Conservation (phyloP, 495 filamentous ascomycete genomes). For the Clohesyomyces aquaticus region DNA sequence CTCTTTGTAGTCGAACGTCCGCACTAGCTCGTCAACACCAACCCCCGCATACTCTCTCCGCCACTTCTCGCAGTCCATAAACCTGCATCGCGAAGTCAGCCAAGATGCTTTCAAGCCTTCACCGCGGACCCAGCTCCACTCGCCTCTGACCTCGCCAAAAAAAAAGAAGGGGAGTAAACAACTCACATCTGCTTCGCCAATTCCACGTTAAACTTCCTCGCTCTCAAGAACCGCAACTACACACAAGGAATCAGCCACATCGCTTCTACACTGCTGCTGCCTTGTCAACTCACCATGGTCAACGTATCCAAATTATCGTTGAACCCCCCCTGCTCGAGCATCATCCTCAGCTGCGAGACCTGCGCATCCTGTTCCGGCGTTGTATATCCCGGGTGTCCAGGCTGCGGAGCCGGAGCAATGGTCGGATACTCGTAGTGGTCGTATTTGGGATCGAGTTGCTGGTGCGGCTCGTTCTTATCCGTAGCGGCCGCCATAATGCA, state of each 20-base stretch:
- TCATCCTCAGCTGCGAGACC: conserved; percentile 78
- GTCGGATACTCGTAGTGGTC: conserved; percentile 94
- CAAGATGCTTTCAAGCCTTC: not conserved
- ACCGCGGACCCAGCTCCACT: too few relatives aligned
- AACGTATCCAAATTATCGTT: conserved; percentile 87
- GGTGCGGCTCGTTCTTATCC: conserved; percentile 29
- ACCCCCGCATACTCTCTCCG: conserved; percentile 69
- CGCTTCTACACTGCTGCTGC: not conserved
- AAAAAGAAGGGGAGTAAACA: too few relatives aligned
- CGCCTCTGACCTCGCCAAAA: too few relatives aligned
- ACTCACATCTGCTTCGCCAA: conserved; percentile 82
- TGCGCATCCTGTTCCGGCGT: conserved; percentile 87
- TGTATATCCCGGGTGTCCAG: conserved; percentile 87
- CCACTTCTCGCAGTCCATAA: conserved; percentile 89
- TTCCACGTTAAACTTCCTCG: conserved; percentile 90
- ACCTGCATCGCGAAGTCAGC: conserved; percentile 60
- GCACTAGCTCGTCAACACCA: conserved; percentile 77
- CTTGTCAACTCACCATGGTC: conserved; percentile 65
- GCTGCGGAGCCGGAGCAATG: conserved; percentile 65
- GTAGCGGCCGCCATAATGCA: conserved; percentile 33
- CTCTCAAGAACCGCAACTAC: conserved; percentile 86
- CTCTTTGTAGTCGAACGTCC: conserved; percentile 84
- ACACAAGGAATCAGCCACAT: conserved; percentile 20
- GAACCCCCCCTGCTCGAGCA: conserved; percentile 83
- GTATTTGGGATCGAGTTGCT: conserved; percentile 83